These are phyloP conservation scores for Scolecobasidium constrictum DNA, from an alignment of 2,329 filamentous ascomycete species.

Conservation along the genomic window DNA sequence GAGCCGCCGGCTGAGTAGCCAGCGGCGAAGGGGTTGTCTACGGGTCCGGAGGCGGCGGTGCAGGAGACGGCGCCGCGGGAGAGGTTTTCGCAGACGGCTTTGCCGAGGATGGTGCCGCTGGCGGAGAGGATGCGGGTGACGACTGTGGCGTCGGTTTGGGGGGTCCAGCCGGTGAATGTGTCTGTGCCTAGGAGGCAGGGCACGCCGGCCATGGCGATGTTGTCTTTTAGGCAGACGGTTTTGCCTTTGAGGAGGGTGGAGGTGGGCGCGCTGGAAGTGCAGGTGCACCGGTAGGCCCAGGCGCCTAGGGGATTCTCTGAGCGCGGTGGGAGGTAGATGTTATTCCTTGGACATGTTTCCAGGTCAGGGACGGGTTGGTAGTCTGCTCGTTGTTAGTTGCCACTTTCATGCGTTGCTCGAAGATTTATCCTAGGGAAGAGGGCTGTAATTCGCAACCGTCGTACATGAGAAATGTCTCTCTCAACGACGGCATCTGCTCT, in stretches of 20 bases:
- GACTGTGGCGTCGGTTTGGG: constrained; percentile 42
- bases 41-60: constrained; percentile 30
- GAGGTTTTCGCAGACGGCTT: constrained; percentile 43
- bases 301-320: constrained; percentile 35
- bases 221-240: constrained; percentile 43
- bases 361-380: constrained; percentile 3
- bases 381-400: constrained; percentile 2
- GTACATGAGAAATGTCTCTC: too few species aligned
- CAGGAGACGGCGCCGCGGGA: constrained; percentile 39
- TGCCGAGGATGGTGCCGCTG: constrained; percentile 40
- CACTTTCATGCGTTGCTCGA: too few species aligned
- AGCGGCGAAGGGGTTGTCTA: constrained; percentile 32
- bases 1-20: constrained; percentile 40
- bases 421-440: too few species aligned
- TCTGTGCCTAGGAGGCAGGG: constrained; percentile 44
- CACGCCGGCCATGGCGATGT: constrained; percentile 42
- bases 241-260: constrained; percentile 23
- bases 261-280: constrained; percentile 26
- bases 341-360: neutral
- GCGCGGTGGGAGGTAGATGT: constrained; percentile 3
- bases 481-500: too few species aligned
- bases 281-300: constrained; percentile 42
- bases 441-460: too few species aligned
- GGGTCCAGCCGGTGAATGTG: constrained; percentile 38
- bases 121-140: constrained; percentile 40